Base-by-base conservation (phyloP, 345 rosid species). In the Citrus trifoliata region DNA sequence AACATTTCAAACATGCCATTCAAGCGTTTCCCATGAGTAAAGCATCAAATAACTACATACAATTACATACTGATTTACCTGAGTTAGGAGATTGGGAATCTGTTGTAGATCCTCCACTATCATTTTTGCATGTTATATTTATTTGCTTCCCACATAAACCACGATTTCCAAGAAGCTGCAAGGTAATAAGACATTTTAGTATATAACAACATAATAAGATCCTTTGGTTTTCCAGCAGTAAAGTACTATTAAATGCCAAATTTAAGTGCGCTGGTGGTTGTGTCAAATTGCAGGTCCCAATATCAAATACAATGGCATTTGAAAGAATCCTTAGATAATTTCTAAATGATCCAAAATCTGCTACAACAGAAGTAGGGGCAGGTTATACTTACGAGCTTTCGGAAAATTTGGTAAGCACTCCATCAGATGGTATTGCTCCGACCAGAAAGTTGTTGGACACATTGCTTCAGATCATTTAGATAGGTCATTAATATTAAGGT, bases 91-190 rank as follows among this genome's bases (percentile, higher is more conserved):
- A 79, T 48, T 59, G 79, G 30, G 84, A 63, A 86, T 82, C 80
- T 61, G 89, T 67, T 69, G 86, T 51, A 37, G 91, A 81, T 67
- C 90, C 90, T 46, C 90, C 88, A 79, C 51, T 77, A 63, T 78
- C 87, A 83, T 89, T 83, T 81, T 87, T 84, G 87, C 99, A 96
- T 42, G 83, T 76, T 27, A 74, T 70, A 73, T 87, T 85, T 70
- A 94, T 81, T 91, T 93, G 98, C 77, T 87, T 87, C 85, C 99
- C 99, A 83, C 99, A 96, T 82, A 96, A 83, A 33, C 71, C 88
- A 73, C 79, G 91, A 83, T 96, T 96, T 73, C 98, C 99, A 38
- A 61, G 82, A 93, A 96, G 82, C 99, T 96, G 86, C 86, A 83
- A 66, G 75, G 71, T 48, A 78, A 76, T 77, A 73, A 61, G 51